Conservation (phyloP, 2,329 filamentous ascomycete genomes). For the Chrysoporthe deuterocubensis region DNA sequence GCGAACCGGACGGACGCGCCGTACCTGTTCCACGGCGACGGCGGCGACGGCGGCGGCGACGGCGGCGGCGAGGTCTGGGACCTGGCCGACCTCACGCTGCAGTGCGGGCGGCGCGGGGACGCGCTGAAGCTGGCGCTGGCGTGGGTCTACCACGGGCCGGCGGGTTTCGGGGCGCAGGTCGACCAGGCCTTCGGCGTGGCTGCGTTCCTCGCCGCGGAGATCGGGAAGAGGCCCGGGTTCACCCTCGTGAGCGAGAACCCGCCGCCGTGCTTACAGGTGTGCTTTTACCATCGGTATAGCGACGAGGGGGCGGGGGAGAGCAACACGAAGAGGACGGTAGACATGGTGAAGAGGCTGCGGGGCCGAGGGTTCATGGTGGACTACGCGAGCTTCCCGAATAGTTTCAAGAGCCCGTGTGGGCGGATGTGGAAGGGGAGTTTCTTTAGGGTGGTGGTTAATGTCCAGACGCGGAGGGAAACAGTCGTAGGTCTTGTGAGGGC, state of each 20-base stretch:
- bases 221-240: conserved; percentile 64
- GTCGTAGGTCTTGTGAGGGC: conserved; percentile 58
- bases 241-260: conserved; percentile 74
- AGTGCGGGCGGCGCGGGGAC: conserved; percentile 88
- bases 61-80: conserved; percentile 69
- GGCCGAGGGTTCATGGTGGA: conserved; percentile 63
- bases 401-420: neutral
- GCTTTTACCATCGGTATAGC: conserved; percentile 78
- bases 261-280: conserved; percentile 89
- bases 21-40: conserved; percentile 75
- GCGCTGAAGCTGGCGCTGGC: conserved; percentile 83
- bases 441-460: conserved; percentile 64
- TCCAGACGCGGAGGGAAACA: conserved; percentile 56
- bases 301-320: conserved; percentile 45
- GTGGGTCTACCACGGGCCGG: conserved; percentile 86
- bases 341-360: conserved; percentile 53
- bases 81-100: conserved; percentile 87
- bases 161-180: conserved; percentile 72
- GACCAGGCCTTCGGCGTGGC: conserved; percentile 76
- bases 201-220: conserved; percentile 64
- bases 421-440: conserved; percentile 50
- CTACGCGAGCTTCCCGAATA: conserved; percentile 58
- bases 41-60: conserved; percentile 46
- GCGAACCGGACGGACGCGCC: conserved; percentile 88
- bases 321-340: conserved; percentile 55